Base-by-base conservation (phyloP, 2,329 filamentous ascomycete genomes). In the Furcasterigmium furcatum region DNA sequence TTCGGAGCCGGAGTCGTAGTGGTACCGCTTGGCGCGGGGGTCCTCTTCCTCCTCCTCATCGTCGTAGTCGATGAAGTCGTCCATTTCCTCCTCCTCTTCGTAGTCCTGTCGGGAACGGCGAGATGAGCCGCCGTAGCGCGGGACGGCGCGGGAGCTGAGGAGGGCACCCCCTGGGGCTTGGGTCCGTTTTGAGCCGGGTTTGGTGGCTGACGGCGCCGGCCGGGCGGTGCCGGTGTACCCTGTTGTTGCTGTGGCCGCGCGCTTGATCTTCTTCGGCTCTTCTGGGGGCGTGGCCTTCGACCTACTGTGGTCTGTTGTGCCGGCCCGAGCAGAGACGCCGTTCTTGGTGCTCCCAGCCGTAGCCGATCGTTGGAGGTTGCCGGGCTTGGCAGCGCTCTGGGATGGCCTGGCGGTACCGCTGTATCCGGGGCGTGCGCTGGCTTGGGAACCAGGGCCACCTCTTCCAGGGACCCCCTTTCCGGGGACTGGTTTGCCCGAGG, bases 161-260 rank as follows among this genome's bases (percentile, higher is more conserved):
- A 76, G 50, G 51, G 72, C 60, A 55, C 70, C 70, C 18, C 70
- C 70, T 10, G 67, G 65, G 32, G 61, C 57, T 9, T 52, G 52
- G 38, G 64, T 59, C 43, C 61, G 60, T 47, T 66, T 67, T 16
- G 40, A 38, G 34, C 18, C 18, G 6, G n/a, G n/a, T 19, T 19
- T 18, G 48, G 62, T 62, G 39, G 46, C 41, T 2, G 52, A 13
- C 24, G 59, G 57, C 16, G 66, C 60, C n/a, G 80, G 79, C 14
- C 82, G 75, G 9, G 82, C 81, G 13, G 82, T 85, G 34, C 82
- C 82, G 0, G 79, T 74, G 55, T 86, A 86, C 19, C 82, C 82
- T 9, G 80, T 84, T 2, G 80, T 84, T n/a, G 79, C 79, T 13
- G 67, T 56, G 1, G 78, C 79, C 5, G 81, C 74, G 58, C 83